Evolutionary conservation across 805 yeast species (phyloP), one percentile per base, ranked within the genome.

Genomic region (Candida morakotiae): DNA sequence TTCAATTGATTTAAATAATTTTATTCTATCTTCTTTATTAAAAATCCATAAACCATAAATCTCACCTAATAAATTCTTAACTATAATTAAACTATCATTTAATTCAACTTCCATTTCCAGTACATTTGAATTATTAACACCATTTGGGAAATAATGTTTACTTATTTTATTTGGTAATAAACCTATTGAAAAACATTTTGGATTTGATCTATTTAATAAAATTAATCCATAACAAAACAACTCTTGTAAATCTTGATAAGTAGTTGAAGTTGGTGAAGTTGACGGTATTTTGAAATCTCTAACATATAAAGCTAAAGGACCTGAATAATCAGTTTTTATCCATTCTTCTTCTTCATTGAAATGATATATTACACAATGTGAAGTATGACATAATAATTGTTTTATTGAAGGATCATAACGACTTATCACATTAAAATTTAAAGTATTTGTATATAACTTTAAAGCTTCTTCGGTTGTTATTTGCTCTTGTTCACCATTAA

Each of bases 41-140:
- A 81, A 85, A 15, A 84, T 70, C 93, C 93, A 85, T 33, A 85
- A 62, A 1, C 94, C 94, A 55, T 72, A 84, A 9, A 83, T 81
- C 31, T 81, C 85, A 16, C 83, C 87, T 35, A 74, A 62, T 35
- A 81, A 62, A 49, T 79, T 81, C 53, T 79, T 79, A 15, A 85
- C 73, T 38, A 85, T 84, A 28, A 85, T 75, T 52, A 83, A 67
- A 39, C 81, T 83, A 40, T 79, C 86, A 44, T 79, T 77, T 41
- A 77, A 70, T 46, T 84, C 91, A 25, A 80, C 78, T 33, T 79
- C 77, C 73, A 83, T 73, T 38, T 71, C 73, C 34, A 60, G 62
- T 4, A 62, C 51, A 5, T 58, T 59, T 21, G 52, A 48, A 32
- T 54, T 44, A 33, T 55, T 33, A 45, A 61, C 49, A 0, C 61